A percentile compares a stretch with the other conserved stretches of the same genome.
These are phyloP conservation scores for Schizophyllum amplum DNA, from an alignment of 1,284 basidiomycete species.

Conservation along the genomic window DNA sequence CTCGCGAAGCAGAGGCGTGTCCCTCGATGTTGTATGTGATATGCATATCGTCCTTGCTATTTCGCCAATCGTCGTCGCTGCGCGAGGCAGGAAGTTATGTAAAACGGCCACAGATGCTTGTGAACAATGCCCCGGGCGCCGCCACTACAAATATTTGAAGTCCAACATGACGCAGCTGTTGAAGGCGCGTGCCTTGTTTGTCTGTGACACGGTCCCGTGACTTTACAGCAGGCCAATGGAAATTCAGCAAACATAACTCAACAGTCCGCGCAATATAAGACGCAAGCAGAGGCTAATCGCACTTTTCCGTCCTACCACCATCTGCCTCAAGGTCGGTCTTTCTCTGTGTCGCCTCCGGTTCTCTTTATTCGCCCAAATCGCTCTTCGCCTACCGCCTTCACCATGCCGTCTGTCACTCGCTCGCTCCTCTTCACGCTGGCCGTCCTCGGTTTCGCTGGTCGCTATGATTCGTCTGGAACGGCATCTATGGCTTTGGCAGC, in stretches of 20 bases:
- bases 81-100: too few species aligned
- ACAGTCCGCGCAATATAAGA: conserved; percentile 8
- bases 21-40: too few species aligned
- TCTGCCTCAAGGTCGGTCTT: conserved; percentile 4
- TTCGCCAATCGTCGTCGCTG: too few species aligned
- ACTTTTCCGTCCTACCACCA: conserved; percentile 11
- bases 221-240: too few species aligned
- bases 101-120: too few species aligned
- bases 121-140: too few species aligned
- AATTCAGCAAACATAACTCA: not conserved
- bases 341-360: conserved; percentile 1
- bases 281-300: not conserved
- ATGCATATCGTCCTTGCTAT: too few species aligned
- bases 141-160: too few species aligned
- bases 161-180: too few species aligned
- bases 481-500: not conserved
- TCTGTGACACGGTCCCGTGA: too few species aligned
- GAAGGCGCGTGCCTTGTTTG: too few species aligned
- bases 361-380: not conserved
- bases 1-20: too few species aligned
- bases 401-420: conserved; percentile 30
- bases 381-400: conserved; percentile 4
- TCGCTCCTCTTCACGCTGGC: conserved; percentile 19
- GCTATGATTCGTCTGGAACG: not conserved
- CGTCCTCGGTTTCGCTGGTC: not conserved